Percentiles rank a stretch among this genome's conserved stretches.
These are phyloP conservation scores for Diutina pseudorugosa DNA, from an alignment of 1,139 yeast species.

Conservation along the genomic window DNA sequence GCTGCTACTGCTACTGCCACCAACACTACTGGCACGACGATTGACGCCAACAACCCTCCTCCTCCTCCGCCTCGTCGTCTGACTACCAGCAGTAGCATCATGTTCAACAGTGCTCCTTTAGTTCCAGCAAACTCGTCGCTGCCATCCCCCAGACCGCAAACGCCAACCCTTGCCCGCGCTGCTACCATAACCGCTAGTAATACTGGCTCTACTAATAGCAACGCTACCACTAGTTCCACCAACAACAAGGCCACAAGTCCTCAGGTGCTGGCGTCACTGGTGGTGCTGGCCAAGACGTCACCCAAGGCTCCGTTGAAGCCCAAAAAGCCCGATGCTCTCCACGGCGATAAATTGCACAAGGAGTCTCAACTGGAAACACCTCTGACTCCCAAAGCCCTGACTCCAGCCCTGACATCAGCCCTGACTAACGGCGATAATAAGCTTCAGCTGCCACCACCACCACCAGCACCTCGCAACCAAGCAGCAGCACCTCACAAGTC, in stretches of 20 bases:
- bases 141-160: not conserved
- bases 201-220: not conserved
- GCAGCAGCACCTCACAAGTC: conserved; percentile 9
- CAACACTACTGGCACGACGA: too few relatives aligned
- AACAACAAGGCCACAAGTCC: not conserved
- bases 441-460: conserved; percentile 6
- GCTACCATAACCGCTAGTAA: not conserved
- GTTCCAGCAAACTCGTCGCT: not conserved
- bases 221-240: not conserved
- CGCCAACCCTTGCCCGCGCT: not conserved
- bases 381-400: conserved; percentile 7
- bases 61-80: not conserved
- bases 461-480: conserved; percentile 8
- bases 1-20: not conserved
- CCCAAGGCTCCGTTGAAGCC: conserved; percentile 1
- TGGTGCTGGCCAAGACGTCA: not conserved
- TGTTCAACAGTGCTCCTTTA: not conserved
- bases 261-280: not conserved
- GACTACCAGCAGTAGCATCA: not conserved
- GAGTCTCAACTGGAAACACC: conserved; percentile 8
- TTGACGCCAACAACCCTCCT: not conserved
- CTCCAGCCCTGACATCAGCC: too few relatives aligned
- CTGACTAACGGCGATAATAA: conserved; percentile 6
- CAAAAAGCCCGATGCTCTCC: conserved; percentile 3
- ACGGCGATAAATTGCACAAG: not conserved